phyloP scores from a whole-genome alignment of 257 asterid species.

The Nicotiana sylvestris region DNA sequence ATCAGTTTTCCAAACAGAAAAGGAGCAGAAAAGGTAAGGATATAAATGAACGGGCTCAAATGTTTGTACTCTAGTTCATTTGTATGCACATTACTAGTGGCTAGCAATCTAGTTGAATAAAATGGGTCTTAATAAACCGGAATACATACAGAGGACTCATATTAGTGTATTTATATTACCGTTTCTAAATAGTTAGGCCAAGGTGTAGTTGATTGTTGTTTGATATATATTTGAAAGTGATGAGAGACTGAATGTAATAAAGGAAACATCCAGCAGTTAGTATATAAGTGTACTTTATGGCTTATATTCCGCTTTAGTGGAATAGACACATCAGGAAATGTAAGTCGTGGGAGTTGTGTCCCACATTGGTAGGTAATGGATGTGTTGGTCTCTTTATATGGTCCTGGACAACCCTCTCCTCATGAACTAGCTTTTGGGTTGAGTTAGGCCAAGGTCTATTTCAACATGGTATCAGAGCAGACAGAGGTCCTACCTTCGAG shows the following conservation, averaged over 20 bases:
- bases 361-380: too few species aligned
- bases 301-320: neutral
- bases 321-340: neutral
- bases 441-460: too few species aligned
- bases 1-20: neutral
- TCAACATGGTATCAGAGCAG: too few species aligned
- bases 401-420: too few species aligned
- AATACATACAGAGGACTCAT: too few species aligned
- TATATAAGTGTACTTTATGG: neutral
- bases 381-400: too few species aligned
- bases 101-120: neutral
- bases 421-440: too few species aligned
- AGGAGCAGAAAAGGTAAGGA: neutral
- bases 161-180: too few species aligned
- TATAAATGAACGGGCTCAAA: neutral
- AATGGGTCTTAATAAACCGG: neutral
- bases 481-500: too few species aligned
- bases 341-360: neutral
- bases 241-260: neutral
- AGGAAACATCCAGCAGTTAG: neutral
- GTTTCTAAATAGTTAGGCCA: neutral
- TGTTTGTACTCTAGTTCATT: neutral
- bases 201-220: neutral
- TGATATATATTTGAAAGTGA: neutral
- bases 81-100: neutral